Conservation (phyloP, 495 filamentous ascomycete genomes). For the Neurospora discreta region DNA sequence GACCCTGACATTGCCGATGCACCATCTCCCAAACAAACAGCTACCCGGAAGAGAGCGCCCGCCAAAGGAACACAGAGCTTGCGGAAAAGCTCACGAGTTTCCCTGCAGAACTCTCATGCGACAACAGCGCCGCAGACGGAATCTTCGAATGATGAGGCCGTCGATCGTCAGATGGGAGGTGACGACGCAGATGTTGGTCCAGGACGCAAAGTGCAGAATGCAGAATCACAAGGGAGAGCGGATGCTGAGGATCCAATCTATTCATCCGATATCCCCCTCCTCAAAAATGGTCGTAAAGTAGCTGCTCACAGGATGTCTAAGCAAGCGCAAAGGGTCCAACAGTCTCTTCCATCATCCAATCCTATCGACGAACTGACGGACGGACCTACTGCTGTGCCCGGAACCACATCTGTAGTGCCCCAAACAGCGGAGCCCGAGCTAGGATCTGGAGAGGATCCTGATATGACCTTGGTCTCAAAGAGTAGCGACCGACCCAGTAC, state of each 20-base stretch:
- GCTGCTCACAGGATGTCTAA: constrained; percentile 32
- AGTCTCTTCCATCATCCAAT: constrained; percentile 6
- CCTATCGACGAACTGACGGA: constrained; percentile 13
- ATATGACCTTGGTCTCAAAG: constrained; percentile 28
- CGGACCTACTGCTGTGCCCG: constrained; percentile 9
- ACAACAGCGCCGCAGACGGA: constrained; percentile 26
- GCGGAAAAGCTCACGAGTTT: constrained; percentile 45
- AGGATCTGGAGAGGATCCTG: constrained; percentile 26
- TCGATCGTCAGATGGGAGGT: constrained; percentile 50
- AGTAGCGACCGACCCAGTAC: constrained; percentile 9
- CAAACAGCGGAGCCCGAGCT: constrained; percentile 20
- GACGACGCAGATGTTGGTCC: constrained; percentile 37
- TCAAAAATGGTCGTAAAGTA: constrained; percentile 36
- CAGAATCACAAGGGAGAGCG: constrained; percentile 21
- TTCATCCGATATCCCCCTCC: constrained; percentile 7
- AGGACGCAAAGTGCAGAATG: constrained; percentile 33
- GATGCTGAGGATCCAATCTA: constrained; percentile 11
- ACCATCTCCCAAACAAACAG: constrained; percentile 11
- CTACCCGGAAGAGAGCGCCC: constrained; percentile 24
- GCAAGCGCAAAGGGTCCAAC: constrained; percentile 35
- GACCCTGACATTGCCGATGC: constrained; percentile 28
- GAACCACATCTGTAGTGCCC: constrained; percentile 11
- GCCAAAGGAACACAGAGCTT: constrained; percentile 27
- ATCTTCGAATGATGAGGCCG: constrained; percentile 49
- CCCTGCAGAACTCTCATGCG: constrained; percentile 28